Conservation (phyloP, 2,329 filamentous ascomycete species). For the Colletotrichum sp. region DNA sequence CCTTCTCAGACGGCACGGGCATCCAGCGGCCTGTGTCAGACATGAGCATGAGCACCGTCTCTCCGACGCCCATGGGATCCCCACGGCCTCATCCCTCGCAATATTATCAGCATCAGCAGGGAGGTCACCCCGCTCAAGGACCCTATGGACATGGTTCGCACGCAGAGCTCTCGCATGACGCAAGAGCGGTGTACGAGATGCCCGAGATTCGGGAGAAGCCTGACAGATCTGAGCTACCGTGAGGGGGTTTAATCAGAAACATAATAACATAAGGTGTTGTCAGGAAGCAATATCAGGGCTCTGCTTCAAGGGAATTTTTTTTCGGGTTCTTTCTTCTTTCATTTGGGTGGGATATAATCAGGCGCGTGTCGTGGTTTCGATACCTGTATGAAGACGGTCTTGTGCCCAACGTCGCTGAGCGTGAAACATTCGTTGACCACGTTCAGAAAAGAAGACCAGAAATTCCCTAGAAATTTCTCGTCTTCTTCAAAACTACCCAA, state of each 20-base stretch:
- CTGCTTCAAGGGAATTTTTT: rapidly evolving
- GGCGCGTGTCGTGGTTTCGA: not conserved
- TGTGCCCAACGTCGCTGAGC: rapidly evolving
- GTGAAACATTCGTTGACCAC: not conserved
- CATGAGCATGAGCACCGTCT: not conserved
- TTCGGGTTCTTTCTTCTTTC: not conserved
- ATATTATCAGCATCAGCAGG: not conserved
- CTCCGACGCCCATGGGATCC: not conserved
- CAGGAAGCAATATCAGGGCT: not conserved
- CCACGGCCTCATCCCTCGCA: not conserved
- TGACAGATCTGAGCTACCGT: not conserved
- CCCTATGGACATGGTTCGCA: not conserved
- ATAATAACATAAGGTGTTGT: too few relatives aligned
- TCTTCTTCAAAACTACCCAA: not conserved
- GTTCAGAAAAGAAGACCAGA: too few relatives aligned
- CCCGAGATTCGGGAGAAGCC: not conserved
- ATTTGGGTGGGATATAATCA: not conserved
- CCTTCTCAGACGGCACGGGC: not conserved
- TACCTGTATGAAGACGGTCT: not conserved
- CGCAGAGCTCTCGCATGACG: not conserved
- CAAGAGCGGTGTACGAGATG: slow-evolving; percentile 5
- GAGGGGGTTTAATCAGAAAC: too few relatives aligned
- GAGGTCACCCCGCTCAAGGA: rapidly evolving
- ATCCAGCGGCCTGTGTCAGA: not conserved
- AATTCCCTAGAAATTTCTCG: too few relatives aligned